Evolutionary conservation across 208 protist species (phyloP).

Genomic region (Polymyxa betae): DNA sequence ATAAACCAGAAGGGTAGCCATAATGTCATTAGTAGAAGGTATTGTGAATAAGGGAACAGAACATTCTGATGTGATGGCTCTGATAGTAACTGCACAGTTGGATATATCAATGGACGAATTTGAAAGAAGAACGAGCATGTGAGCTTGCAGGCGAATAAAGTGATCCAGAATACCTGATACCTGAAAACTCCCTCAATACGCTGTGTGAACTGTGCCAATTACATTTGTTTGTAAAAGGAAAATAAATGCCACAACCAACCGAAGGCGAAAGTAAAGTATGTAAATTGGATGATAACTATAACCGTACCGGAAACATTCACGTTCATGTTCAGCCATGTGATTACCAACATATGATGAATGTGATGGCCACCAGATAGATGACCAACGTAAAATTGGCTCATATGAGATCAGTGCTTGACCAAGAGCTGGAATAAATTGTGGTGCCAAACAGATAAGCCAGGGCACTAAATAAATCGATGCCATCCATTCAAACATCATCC

Average conservation of each 20-base stretch:
- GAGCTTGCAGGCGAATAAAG: slow-evolving; percentile 48
- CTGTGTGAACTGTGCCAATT: too few relatives aligned
- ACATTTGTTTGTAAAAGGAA: too few relatives aligned
- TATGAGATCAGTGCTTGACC: background rate
- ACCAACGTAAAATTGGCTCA: background rate
- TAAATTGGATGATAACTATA: background rate
- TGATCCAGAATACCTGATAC: slow-evolving; percentile 60
- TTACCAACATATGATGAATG: background rate
- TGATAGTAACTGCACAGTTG: slow-evolving; percentile 39
- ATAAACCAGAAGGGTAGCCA: slow-evolving; percentile 45
- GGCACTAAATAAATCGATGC: slow-evolving; percentile 16
- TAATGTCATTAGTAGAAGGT: background rate
- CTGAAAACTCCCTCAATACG: too few relatives aligned
- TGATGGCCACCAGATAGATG: slow-evolving; percentile 45
- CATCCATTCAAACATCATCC: background rate
- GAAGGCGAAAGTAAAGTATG: too few relatives aligned
- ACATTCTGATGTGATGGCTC: background rate
- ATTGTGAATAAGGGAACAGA: slow-evolving; percentile 37
- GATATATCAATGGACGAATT: slow-evolving; percentile 48
- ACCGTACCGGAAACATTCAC: slow-evolving; percentile 42
- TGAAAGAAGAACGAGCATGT: slow-evolving; percentile 58
- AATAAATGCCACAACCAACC: too few relatives aligned
- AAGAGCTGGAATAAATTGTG: slow-evolving; percentile 6
- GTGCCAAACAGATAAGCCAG: background rate
- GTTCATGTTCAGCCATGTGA: slow-evolving; percentile 41